A percentile compares a stretch with the other conserved stretches of the same genome.
Evolutionary conservation across 495 filamentous ascomycete species (phyloP).

Genomic region (Wilcoxina mikolae): DNA sequence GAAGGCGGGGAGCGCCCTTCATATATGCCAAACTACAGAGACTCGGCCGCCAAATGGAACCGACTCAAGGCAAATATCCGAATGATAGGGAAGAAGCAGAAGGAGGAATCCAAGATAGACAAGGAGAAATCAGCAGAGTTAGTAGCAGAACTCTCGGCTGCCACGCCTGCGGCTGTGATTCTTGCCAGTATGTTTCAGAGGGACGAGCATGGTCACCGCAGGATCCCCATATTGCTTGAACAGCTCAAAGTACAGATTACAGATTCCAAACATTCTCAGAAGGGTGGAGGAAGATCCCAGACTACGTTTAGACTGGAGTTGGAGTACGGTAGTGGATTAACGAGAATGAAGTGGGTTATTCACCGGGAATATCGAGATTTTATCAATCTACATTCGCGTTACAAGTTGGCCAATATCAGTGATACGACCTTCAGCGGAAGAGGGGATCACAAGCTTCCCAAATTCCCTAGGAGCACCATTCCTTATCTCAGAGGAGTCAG

Average conservation of each 20-base stretch:
- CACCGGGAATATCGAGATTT: conserved; percentile 77
- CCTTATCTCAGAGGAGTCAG: conserved; percentile 75
- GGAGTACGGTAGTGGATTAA: conserved; percentile 90
- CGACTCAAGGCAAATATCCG: conserved; percentile 73
- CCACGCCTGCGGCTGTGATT: conserved; percentile 78
- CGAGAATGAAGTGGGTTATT: conserved; percentile 95
- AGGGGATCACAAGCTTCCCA: conserved; percentile 49
- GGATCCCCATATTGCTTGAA: conserved; percentile 86
- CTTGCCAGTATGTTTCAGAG: conserved; percentile 93
- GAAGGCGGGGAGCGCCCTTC: conserved; percentile 1
- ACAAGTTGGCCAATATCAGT: conserved; percentile 66
- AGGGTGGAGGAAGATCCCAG: conserved; percentile 35
- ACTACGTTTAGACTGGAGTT: conserved; percentile 79
- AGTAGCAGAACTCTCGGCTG: conserved; percentile 86
- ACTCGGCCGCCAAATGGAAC: conserved; percentile 56
- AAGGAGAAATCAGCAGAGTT: conserved; percentile 91
- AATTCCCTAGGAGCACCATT: conserved; percentile 80
- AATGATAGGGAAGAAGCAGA: conserved; percentile 62
- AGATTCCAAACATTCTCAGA: conserved; percentile 42
- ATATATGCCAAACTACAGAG: conserved; percentile 9
- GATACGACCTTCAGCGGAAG: conserved; percentile 38
- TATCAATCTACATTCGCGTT: conserved; percentile 80
- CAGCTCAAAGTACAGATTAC: conserved; percentile 80
- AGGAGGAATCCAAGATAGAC: conserved; percentile 69
- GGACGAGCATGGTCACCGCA: conserved; percentile 87